These are phyloP conservation scores for Vachellia collinsii DNA, from an alignment of 306 rosid genomes.

Conservation along the genomic window DNA sequence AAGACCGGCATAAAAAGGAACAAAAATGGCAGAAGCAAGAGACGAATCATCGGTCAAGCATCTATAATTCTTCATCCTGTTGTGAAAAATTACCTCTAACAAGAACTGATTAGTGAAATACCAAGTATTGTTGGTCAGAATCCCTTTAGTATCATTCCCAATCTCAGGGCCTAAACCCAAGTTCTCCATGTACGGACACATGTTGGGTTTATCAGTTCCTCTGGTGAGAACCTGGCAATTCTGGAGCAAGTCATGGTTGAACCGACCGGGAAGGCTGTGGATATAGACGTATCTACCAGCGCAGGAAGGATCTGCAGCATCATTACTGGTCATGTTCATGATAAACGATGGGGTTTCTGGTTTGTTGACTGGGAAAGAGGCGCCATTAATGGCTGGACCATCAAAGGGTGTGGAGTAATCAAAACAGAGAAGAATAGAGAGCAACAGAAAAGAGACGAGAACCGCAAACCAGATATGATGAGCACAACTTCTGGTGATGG, in stretches of 20 bases:
- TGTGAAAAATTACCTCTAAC: conserved; percentile 83
- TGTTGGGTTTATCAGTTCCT: conserved; percentile 69
- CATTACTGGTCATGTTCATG: conserved; percentile 19
- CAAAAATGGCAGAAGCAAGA: conserved; percentile 72
- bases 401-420: conserved; percentile 48
- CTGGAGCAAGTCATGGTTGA: conserved; percentile 56
- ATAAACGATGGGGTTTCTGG: conserved; percentile 25
- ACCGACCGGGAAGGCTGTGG: conserved; percentile 64
- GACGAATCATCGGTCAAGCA: conserved; percentile 75
- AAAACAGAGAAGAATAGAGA: conserved; percentile 43
- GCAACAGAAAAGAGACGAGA: conserved; percentile 50
- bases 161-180: conserved; percentile 67
- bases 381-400: conserved; percentile 21
- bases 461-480: conserved; percentile 50
- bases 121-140: conserved; percentile 60
- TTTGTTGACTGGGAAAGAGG: conserved; percentile 35
- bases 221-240: conserved; percentile 66
- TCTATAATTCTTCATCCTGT: conserved; percentile 59
- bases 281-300: conserved; percentile 61
- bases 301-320: conserved; percentile 54
- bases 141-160: conserved; percentile 35
- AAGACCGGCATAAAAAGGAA: conserved; percentile 92
- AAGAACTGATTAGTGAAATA: conserved; percentile 79
- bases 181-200: conserved; percentile 74
- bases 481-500: conserved; percentile 35